These are phyloP conservation scores for Didymella sp. DNA, from an alignment of 2,329 filamentous ascomycete species.

Conservation along the genomic window DNA sequence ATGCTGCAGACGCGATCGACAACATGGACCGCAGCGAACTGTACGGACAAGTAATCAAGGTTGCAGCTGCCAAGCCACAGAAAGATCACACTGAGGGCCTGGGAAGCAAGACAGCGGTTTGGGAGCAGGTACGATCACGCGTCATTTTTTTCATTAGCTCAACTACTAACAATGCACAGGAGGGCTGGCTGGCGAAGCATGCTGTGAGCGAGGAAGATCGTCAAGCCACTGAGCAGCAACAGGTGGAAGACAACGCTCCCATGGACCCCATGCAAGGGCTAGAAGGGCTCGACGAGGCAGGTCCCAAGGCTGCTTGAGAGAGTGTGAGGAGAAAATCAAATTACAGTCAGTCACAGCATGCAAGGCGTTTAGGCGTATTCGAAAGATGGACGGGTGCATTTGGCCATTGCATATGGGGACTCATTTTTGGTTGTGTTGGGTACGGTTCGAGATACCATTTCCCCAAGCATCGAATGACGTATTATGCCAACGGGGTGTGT, in stretches of 20 bases:
- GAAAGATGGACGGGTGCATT: constrained; percentile 17
- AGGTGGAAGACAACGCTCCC: constrained; percentile 60
- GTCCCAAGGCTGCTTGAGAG: constrained; percentile 74
- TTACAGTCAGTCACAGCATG: constrained; percentile 5
- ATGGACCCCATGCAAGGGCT: constrained; percentile 95
- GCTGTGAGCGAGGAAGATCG: constrained; percentile 83
- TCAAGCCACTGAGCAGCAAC: constrained; percentile 63
- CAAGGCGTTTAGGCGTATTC: constrained; percentile 33
- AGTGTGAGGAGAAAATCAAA: neutral
- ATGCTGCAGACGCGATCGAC: constrained; percentile 94
- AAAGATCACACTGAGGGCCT: constrained; percentile 88
- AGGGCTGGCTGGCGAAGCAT: constrained; percentile 90
- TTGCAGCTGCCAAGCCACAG: constrained; percentile 88
- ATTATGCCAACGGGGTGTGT: neutral
- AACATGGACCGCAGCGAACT: constrained; percentile 99
- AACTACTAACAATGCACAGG: constrained; percentile 61
- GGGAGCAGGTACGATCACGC: constrained; percentile 80
- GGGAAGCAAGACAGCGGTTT: constrained; percentile 91
- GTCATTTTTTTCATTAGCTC: neutral
- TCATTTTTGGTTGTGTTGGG: neutral
- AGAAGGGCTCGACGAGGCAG: constrained; percentile 91
- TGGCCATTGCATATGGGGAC: neutral
- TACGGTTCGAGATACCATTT: neutral
- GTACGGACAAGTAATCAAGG: constrained; percentile 89
- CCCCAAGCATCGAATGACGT: neutral